Conservation (phyloP, 2,329 filamentous ascomycete species). For the Pseudogymnoascus sp. region DNA sequence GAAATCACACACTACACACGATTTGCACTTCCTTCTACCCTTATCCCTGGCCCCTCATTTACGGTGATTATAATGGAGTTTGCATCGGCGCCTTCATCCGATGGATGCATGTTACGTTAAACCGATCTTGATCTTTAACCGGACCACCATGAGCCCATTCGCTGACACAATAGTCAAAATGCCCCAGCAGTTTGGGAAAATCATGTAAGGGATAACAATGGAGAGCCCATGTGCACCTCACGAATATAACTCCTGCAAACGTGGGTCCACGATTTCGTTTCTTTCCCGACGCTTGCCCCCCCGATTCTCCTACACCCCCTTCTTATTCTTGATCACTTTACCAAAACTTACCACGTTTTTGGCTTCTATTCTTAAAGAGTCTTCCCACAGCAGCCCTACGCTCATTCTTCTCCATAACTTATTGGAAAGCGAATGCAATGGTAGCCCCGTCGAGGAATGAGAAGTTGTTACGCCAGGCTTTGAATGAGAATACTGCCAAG, state of each 20-base stretch:
- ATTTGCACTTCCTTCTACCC: background rate
- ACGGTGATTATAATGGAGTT: background rate
- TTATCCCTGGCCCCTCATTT: background rate
- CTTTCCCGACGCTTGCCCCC: background rate
- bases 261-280: background rate
- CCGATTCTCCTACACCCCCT: background rate
- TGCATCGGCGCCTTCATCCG: background rate
- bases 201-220: background rate
- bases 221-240: background rate
- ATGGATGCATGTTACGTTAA: background rate
- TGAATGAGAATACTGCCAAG: conserved; percentile 5
- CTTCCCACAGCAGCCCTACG: background rate
- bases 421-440: background rate
- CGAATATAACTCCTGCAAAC: background rate
- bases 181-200: background rate
- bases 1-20: background rate
- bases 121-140: background rate
- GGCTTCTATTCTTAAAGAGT: background rate
- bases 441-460: background rate
- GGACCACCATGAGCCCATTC: background rate
- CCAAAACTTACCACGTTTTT: background rate
- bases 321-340: background rate
- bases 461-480: background rate
- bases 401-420: background rate
- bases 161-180: background rate